Conservation (phyloP, 2,329 filamentous ascomycete genomes). For the Paracoccidioides lutzii region DNA sequence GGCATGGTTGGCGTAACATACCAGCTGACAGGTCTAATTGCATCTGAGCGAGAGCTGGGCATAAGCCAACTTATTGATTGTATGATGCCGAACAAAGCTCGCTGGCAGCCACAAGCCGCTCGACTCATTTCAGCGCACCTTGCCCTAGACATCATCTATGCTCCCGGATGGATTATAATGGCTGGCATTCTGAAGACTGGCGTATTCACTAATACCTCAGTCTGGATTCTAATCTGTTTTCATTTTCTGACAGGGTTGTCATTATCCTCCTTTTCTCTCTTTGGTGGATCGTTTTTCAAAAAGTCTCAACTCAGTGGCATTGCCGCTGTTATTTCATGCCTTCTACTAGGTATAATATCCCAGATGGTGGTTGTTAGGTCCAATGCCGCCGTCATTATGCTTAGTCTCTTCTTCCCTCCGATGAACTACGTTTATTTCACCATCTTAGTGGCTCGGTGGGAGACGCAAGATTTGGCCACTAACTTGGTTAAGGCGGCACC, state of each 20-base stretch:
- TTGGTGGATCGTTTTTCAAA: conserved; percentile 72
- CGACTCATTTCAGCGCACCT: conserved; percentile 69
- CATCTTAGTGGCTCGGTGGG: conserved; percentile 63
- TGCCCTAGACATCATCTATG: conserved; percentile 60
- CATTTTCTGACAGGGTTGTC: conserved; percentile 66
- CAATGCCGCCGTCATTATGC: conserved; percentile 47
- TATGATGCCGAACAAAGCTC: conserved; percentile 67
- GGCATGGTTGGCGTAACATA: conserved; percentile 72
- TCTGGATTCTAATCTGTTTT: conserved; percentile 56
- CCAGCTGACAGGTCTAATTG: conserved; percentile 74
- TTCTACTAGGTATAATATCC: conserved; percentile 68
- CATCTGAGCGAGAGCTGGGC: conserved; percentile 70
- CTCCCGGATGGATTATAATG: conserved; percentile 71
- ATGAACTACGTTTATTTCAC: conserved; percentile 80
- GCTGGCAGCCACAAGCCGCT: conserved; percentile 66
- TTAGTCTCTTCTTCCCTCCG: conserved; percentile 69
- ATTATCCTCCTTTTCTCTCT: conserved; percentile 65
- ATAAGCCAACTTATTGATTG: conserved; percentile 83
- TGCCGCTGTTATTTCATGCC: conserved; percentile 55
- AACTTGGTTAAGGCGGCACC: conserved; percentile 53
- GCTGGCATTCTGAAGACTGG: conserved; percentile 50
- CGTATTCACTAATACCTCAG: conserved; percentile 52
- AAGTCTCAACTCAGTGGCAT: conserved; percentile 82
- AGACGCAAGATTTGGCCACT: conserved; percentile 47
- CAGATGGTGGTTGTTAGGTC: conserved; percentile 54